Evolutionary conservation across 2,329 filamentous ascomycete species (phyloP).

Genomic region (Pyrenochaeta sp.): DNA sequence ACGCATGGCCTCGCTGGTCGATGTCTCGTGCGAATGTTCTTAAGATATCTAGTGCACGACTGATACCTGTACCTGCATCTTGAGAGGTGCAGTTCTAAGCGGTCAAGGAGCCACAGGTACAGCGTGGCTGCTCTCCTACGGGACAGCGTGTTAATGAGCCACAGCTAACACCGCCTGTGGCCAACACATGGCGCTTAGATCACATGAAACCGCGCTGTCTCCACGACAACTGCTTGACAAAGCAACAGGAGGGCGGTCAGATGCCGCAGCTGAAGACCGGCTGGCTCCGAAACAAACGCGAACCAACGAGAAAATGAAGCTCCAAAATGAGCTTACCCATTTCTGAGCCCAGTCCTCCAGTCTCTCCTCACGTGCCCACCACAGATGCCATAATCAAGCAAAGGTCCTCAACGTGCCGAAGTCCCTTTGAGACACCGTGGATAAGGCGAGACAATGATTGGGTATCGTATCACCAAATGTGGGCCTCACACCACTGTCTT

Average conservation of each 20-base stretch:
- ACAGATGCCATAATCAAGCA: conserved; percentile 35
- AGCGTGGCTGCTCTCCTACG: conserved; percentile 28
- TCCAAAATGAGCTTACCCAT: conserved; percentile 20
- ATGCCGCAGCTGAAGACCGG: conserved; percentile 21
- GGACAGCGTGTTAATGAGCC: conserved; percentile 33
- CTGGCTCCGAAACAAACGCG: conserved; percentile 10
- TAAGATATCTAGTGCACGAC: conserved; percentile 13
- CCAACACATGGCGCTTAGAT: conserved; percentile 35
- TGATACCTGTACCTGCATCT: conserved; percentile 39
- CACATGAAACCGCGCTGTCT: conserved; percentile 32
- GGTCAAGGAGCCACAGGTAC: conserved; percentile 12
- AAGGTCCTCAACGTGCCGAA: conserved; percentile 27
- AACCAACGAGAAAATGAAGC: conserved; percentile 38
- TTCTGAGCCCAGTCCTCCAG: conserved; percentile 18
- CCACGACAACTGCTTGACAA: conserved; percentile 22
- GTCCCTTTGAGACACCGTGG: conserved; percentile 41
- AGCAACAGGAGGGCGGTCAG: conserved; percentile 33
- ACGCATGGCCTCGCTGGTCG: conserved; percentile 31
- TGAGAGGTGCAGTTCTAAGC: conserved; percentile 15
- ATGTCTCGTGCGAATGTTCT: conserved; percentile 14
- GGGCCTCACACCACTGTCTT: conserved; percentile 29
- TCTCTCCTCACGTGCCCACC: conserved; percentile 22
- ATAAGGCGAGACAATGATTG: conserved; percentile 42
- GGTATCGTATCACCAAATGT: conserved; percentile 28
- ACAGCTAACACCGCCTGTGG: conserved; percentile 24